Conservation (phyloP, 1,139 yeast species). For the Keqinozyma sinolaborantium region DNA sequence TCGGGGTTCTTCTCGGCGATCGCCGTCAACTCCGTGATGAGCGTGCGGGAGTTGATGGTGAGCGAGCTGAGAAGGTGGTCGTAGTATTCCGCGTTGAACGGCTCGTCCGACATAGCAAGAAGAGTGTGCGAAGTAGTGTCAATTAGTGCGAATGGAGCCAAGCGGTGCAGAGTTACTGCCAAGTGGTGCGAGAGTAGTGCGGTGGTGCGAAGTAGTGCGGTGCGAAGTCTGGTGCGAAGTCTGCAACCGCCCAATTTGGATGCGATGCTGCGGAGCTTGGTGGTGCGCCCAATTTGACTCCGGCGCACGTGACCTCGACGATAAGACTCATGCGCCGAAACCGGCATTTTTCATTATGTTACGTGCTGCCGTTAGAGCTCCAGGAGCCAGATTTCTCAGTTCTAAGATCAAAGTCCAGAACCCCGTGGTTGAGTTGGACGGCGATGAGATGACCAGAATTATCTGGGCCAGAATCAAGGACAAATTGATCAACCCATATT, state of each 20-base stretch:
- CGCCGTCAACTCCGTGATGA: slow-evolving; percentile 37
- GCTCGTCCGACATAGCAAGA: slow-evolving; percentile 12
- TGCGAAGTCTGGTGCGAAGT: no score
- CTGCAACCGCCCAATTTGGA: no score
- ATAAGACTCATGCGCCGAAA: no score
- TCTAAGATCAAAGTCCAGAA: slow-evolving; percentile 62
- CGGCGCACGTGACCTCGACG: no score
- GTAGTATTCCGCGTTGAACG: slow-evolving; percentile 28
- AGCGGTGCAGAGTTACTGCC: no score
- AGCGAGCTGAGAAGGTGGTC: slow-evolving; percentile 28
- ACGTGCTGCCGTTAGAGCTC: slow-evolving; percentile 6
- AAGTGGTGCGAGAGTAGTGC: no score
- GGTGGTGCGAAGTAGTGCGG: no score
- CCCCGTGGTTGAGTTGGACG: slow-evolving; percentile 80
- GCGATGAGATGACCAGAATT: slow-evolving; percentile 85
- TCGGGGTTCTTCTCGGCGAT: slow-evolving; percentile 32
- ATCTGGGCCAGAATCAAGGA: slow-evolving; percentile 77
- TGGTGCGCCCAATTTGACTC: no score
- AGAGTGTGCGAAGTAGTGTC: no score
- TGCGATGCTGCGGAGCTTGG: no score
- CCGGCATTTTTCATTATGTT: not conserved
- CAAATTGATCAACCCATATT: slow-evolving; percentile 64
- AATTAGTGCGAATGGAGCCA: no score
- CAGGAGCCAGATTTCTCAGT: slow-evolving; percentile 9
- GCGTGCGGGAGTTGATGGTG: slow-evolving; percentile 36